These are phyloP conservation scores for Rhizophagus clarus DNA, from an alignment of 192 early-diverging fungal genomes.

Conservation along the genomic window DNA sequence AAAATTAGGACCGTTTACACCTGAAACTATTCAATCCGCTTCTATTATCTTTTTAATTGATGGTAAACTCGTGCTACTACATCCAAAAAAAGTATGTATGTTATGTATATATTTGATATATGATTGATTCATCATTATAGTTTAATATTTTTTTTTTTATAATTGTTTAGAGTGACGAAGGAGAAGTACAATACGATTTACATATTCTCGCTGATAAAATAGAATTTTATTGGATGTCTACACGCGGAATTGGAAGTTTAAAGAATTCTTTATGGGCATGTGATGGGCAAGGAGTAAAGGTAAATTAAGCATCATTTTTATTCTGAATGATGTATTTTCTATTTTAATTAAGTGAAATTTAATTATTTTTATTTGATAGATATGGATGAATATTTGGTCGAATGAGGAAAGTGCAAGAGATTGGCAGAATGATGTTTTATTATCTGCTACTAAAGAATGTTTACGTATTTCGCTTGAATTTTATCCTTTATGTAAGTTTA, in stretches of 20 bases:
- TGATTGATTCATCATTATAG: background rate
- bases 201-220: slow-evolving; percentile 58
- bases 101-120: background rate
- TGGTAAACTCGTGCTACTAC: slow-evolving; percentile 67
- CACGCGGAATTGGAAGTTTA: slow-evolving; percentile 54
- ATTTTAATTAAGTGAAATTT: background rate
- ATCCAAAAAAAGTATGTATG: slow-evolving; percentile 49
- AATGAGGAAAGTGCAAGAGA: slow-evolving; percentile 26
- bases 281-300: slow-evolving; percentile 65
- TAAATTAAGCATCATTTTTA: slow-evolving; percentile 36
- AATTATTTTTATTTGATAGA: slow-evolving; percentile 5
- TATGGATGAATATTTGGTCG: slow-evolving; percentile 35
- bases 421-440: slow-evolving; percentile 29
- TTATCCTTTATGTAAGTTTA: slow-evolving; percentile 70
- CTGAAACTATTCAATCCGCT: slow-evolving; percentile 48
- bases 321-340: background rate
- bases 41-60: slow-evolving; percentile 68
- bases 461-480: slow-evolving; percentile 70
- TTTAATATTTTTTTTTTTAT: background rate
- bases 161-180: slow-evolving; percentile 41
- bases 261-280: slow-evolving; percentile 72
- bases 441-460: slow-evolving; percentile 35
- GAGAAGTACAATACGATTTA: slow-evolving; percentile 48
- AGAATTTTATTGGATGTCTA: slow-evolving; percentile 78
- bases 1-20: slow-evolving; percentile 35